phyloP scores from a whole-genome alignment of 306 rosid genomes.

The Sicyos edulis region DNA sequence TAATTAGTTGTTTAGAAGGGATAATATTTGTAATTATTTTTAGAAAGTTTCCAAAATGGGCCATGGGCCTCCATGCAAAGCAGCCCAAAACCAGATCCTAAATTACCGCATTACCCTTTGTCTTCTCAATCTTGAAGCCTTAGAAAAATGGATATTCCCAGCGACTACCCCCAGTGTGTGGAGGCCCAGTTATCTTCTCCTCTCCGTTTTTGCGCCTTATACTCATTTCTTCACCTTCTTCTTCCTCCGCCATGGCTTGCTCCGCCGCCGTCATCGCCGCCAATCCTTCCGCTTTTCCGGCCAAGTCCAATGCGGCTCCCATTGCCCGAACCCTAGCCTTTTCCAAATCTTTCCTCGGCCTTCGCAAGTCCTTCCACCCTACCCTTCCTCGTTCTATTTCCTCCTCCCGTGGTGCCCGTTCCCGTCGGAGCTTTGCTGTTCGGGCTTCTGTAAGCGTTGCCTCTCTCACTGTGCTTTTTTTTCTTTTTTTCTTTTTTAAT shows the following conservation, averaged over 20 bases:
- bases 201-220: conserved; percentile 17
- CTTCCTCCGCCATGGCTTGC: conserved; percentile 38
- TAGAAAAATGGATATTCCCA: background rate
- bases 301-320: conserved; percentile 30
- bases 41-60: no score
- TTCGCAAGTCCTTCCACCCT: conserved; percentile 51
- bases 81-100: no score
- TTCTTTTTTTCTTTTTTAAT: no score
- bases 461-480: background rate
- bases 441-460: conserved; percentile 50
- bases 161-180: no score
- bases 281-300: conserved; percentile 47
- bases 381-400: conserved; percentile 39
- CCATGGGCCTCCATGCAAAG: no score
- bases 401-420: conserved; percentile 32
- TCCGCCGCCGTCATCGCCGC: conserved; percentile 56
- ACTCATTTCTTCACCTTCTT: background rate
- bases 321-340: conserved; percentile 30
- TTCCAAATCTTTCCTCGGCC: conserved; percentile 60
- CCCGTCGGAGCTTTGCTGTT: conserved; percentile 48
- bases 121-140: background rate
- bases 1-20: no score
- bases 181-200: no score
- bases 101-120: background rate
- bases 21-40: no score